phyloP scores from a whole-genome alignment of 2,329 filamentous ascomycete genomes.

The Lomentospora prolificans region DNA sequence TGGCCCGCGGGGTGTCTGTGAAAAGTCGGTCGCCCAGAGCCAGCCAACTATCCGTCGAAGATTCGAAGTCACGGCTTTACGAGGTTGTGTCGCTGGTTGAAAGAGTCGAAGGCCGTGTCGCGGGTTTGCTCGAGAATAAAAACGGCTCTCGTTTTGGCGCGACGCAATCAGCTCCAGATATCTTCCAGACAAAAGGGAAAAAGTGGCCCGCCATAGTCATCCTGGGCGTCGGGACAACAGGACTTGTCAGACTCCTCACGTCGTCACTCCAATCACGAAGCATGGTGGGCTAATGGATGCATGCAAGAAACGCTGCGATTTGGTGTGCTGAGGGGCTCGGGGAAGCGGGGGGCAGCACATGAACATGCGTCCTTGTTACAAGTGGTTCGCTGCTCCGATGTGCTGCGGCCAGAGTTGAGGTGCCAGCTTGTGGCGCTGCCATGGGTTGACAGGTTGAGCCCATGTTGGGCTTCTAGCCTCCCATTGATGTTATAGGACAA shows the following conservation, averaged over 20 bases:
- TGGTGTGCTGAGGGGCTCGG: not conserved
- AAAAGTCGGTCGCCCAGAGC: too few relatives aligned
- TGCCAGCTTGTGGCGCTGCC: not conserved
- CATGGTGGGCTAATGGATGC: conserved; percentile 1
- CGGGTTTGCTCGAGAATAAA: too few relatives aligned
- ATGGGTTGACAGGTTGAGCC: not conserved
- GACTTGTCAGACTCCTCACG: conserved; percentile 1
- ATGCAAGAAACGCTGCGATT: not conserved
- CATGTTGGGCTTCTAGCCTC: not conserved
- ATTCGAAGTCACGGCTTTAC: too few relatives aligned
- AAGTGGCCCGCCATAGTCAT: not conserved
- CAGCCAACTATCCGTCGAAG: too few relatives aligned
- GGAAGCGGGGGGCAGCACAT: not conserved
- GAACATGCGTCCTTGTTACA: not conserved
- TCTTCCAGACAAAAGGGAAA: not conserved
- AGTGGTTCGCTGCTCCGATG: not conserved
- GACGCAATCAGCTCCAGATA: not conserved
- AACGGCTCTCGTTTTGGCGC: too few relatives aligned
- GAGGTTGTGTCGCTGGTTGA: too few relatives aligned
- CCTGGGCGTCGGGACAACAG: not conserved
- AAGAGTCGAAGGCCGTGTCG: too few relatives aligned
- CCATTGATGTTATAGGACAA: too few relatives aligned
- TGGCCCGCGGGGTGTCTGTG: too few relatives aligned
- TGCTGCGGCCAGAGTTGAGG: not conserved
- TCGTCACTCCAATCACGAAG: conserved; percentile 1